A percentile compares a stretch with the other conserved stretches of the same genome.
These are phyloP conservation scores for Ascochyta koolunga DNA, from an alignment of 2,329 filamentous ascomycete species.

Conservation along the genomic window DNA sequence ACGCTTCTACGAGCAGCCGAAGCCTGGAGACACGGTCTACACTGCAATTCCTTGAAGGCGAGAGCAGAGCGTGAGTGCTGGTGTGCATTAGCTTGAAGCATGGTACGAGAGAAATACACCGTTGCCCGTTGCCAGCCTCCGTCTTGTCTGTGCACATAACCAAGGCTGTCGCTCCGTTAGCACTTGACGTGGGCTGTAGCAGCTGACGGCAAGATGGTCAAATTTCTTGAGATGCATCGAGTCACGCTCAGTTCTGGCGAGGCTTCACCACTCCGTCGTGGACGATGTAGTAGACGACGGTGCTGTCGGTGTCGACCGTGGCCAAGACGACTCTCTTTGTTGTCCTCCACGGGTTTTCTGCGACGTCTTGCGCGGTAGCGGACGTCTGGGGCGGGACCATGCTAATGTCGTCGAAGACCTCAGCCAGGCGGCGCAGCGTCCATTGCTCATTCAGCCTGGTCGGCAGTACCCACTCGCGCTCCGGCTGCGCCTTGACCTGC, in stretches of 20 bases:
- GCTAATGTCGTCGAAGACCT: conserved; percentile 67
- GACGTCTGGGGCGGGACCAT: conserved; percentile 48
- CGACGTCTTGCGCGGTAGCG: conserved; percentile 11
- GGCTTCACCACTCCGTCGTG: conserved; percentile 89
- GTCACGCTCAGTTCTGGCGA: conserved; percentile 69
- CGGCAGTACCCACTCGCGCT: conserved; percentile 77
- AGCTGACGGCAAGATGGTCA: background rate
- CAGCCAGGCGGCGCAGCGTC: conserved; percentile 69
- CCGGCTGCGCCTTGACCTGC: conserved; percentile 50
- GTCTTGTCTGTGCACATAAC: background rate
- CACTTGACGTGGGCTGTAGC: background rate
- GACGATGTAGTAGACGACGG: conserved; percentile 82
- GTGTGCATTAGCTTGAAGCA: conserved; percentile 14
- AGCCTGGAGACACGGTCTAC: conserved; percentile 39
- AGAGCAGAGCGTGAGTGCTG: conserved; percentile 6
- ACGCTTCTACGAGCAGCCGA: conserved; percentile 53
- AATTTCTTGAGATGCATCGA: background rate
- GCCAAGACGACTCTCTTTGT: conserved; percentile 75
- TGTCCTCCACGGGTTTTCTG: conserved; percentile 51
- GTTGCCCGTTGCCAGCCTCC: conserved; percentile 10
- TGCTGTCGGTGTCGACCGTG: conserved; percentile 79
- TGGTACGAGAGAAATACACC: background rate
- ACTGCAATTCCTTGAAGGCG: conserved; percentile 34
- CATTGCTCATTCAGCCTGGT: conserved; percentile 75
- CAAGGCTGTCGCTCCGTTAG: background rate